Evolutionary conservation across 164 flowering plant species (phyloP).

Genomic region (Malania oleifera): DNA sequence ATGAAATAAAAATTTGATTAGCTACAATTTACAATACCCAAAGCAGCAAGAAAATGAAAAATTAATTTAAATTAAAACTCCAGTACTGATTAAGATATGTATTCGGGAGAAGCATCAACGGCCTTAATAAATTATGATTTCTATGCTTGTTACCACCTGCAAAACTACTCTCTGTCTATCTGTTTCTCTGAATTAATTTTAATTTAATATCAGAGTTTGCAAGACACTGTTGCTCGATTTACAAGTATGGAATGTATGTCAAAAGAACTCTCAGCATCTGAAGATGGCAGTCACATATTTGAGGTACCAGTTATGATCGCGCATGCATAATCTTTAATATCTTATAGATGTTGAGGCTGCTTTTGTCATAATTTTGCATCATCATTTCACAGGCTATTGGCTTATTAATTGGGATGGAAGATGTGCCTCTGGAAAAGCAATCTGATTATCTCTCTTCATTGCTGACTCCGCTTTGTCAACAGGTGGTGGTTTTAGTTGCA

Average conservation of each 20-base stretch:
- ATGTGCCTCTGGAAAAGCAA: constrained; percentile 80
- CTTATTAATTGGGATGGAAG: constrained; percentile 92
- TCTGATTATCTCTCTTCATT: constrained; percentile 77
- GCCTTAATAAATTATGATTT: no score
- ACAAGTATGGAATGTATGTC: constrained; percentile 46
- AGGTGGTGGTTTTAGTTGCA: constrained; percentile 42
- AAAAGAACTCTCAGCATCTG: constrained; percentile 59
- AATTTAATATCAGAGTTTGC: constrained; percentile 61
- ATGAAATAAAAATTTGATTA: no score
- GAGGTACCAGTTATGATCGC: constrained; percentile 51
- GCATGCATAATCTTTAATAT: background rate
- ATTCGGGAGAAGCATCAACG: no score
- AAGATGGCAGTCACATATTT: constrained; percentile 95
- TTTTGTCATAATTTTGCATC: constrained; percentile 5
- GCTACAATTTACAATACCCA: no score
- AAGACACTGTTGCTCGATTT: constrained; percentile 68
- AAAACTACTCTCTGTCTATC: background rate
- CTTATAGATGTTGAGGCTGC: background rate
- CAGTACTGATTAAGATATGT: no score
- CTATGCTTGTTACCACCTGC: background rate
- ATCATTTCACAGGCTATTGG: constrained; percentile 74
- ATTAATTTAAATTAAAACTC: no score
- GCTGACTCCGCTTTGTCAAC: constrained; percentile 90
- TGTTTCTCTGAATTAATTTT: constrained; percentile 1
- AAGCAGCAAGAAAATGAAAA: no score